Base-by-base conservation (phyloP, 2,329 filamentous ascomycete genomes). In the Fusarium protoensiforme region DNA sequence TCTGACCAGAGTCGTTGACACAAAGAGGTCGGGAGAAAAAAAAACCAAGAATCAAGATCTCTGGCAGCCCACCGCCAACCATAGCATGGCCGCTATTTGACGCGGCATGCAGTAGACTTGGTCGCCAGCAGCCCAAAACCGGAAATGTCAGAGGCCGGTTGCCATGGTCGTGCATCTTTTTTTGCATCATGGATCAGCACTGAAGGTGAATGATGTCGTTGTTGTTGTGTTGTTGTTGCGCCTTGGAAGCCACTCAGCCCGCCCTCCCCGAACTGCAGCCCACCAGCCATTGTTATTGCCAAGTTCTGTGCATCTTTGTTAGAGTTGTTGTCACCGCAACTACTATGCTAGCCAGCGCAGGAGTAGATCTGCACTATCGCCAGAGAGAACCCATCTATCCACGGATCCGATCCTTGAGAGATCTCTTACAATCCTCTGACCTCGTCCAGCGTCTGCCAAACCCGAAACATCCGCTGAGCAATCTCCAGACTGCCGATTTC, bases 401-500 rank as follows among this genome's bases (percentile, higher is more conserved):
- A 16, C 16, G 22, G 20, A 58, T 61, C 66, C 58, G 20, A 58
- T 61, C 66, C 58, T 39, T n/a, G 31, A 35, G 46, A 38, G 33
- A 53, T 53, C 63, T 58, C 57, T 61, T 59, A 59, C 35, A 59
- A 64, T 57, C 41, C 48, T 71, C 51, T 33, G 33, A 64, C 56
- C 61, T 27, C 20, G 39, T 9, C 61, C 38, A 48, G 65, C 46
- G 38, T 54, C 56, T 57, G 56, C 20, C 57, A 24, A 71, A 41
- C 51, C 69, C 64, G 67, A 71, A 71, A 74, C 71, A 73, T 51
- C 60, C 71, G 54, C 46, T n/a, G 31, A 53, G 53, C 46, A 54
- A 33, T 48, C 41, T 63, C 41, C 58, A 61, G 58, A 61, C 56
- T 31, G 60, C 58, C 67, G 67, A 73, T 60, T 65, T 74, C 61